phyloP scores from a whole-genome alignment of 129 eudicot genomes.

The Dittrichia graveolens region DNA sequence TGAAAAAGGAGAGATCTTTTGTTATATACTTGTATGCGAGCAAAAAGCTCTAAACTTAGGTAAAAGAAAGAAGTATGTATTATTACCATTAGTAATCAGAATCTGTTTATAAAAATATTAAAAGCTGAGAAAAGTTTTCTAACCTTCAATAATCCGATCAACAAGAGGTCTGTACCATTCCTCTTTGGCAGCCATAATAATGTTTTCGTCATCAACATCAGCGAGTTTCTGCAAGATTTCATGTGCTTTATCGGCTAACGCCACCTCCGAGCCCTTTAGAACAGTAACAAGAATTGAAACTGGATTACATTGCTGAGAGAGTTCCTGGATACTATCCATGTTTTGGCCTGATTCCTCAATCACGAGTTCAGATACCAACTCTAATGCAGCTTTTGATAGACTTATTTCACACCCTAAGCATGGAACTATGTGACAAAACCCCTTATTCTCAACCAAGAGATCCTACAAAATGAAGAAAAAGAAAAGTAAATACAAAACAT shows the following conservation, averaged over 20 bases:
- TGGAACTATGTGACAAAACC: conserved; percentile 47
- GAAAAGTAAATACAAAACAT: neutral
- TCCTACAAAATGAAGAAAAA: conserved; percentile 34
- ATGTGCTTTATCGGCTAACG: conserved; percentile 41
- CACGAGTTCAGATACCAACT: conserved; percentile 50
- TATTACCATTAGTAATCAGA: neutral
- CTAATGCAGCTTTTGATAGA: conserved; percentile 51
- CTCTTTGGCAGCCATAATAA: conserved; percentile 47
- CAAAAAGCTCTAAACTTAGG: neutral
- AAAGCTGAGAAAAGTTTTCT: conserved; percentile 14
- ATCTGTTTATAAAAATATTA: neutral
- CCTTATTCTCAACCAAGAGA: conserved; percentile 44
- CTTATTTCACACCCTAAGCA: conserved; percentile 46
- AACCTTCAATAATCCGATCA: conserved; percentile 48
- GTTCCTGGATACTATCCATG: conserved; percentile 34
- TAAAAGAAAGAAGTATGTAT: neutral
- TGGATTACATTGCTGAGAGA: conserved; percentile 45
- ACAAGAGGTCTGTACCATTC: conserved; percentile 63
- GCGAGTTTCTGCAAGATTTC: conserved; percentile 50
- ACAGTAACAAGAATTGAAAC: conserved; percentile 49
- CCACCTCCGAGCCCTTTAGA: conserved; percentile 22
- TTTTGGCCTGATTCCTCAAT: conserved; percentile 43
- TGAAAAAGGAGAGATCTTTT: neutral
- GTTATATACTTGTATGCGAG: neutral
- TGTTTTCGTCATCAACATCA: conserved; percentile 47